phyloP scores from a whole-genome alignment of 495 filamentous ascomycete genomes.

The Penicillium salamii region DNA sequence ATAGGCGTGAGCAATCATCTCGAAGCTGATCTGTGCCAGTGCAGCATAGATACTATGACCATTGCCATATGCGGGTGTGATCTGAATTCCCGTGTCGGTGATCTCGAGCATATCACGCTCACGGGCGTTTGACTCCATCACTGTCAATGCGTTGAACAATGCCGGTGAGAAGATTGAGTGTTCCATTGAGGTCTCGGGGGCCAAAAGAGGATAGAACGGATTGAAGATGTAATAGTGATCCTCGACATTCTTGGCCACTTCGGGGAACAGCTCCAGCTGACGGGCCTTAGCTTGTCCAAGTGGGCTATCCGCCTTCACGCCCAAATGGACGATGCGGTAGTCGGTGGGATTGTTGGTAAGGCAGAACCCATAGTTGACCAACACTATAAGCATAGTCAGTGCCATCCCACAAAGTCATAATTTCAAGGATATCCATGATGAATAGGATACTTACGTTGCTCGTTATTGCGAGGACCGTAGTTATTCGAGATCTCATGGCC shows the following conservation, averaged over 20 bases:
- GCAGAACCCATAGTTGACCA: constrained; percentile 69
- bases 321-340: constrained; percentile 47
- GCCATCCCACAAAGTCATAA: neutral
- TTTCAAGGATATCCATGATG: neutral
- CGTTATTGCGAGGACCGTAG: constrained; percentile 66
- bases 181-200: constrained; percentile 35
- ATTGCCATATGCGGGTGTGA: constrained; percentile 33
- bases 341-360: constrained; percentile 55
- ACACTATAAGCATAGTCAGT: constrained; percentile 37
- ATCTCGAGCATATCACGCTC: constrained; percentile 39
- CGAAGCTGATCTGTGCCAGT: constrained; percentile 41
- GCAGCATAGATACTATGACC: constrained; percentile 37
- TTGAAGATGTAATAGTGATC: constrained; percentile 51
- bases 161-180: constrained; percentile 46
- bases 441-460: constrained; percentile 50
- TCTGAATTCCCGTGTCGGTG: constrained; percentile 29
- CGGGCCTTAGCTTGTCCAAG: constrained; percentile 34
- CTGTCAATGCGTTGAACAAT: constrained; percentile 39
- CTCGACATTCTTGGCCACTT: constrained; percentile 26
- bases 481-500: constrained; percentile 64
- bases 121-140: constrained; percentile 41
- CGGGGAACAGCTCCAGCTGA: constrained; percentile 33
- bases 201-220: constrained; percentile 40
- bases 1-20: constrained; percentile 41
- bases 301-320: constrained; percentile 40